These are phyloP conservation scores for Rhizoclosmatium sp. DNA, from an alignment of 192 early-diverging fungal species.

Conservation along the genomic window DNA sequence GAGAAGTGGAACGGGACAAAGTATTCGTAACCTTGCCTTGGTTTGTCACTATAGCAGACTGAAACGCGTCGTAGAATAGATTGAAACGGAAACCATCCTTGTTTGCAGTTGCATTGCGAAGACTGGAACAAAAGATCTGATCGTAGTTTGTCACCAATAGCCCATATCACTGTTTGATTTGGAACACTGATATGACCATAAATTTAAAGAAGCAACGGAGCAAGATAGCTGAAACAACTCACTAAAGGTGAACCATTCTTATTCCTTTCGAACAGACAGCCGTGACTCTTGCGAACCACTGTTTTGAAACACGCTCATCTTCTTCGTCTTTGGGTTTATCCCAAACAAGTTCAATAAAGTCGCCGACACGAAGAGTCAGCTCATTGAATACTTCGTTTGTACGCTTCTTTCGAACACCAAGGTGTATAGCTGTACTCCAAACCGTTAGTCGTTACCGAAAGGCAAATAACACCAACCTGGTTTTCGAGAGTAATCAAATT, in stretches of 20 bases:
- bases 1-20: constrained; percentile 12
- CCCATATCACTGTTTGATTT: neutral
- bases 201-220: too few relatives aligned
- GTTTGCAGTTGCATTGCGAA: constrained; percentile 17
- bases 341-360: constrained; percentile 23
- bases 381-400: neutral
- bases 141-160: neutral
- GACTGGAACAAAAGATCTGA: neutral
- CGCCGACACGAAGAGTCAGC: constrained; percentile 1
- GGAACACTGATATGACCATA: neutral
- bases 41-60: neutral
- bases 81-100: constrained; percentile 21
- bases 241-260: constrained; percentile 19
- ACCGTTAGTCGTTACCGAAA: too few relatives aligned
- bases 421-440: too few relatives aligned
- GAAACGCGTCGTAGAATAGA: neutral
- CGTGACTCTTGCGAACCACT: constrained; percentile 13
- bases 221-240: neutral
- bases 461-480: too few relatives aligned
- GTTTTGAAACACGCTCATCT: neutral
- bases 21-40: neutral
- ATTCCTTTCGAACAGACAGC: constrained; percentile 2
- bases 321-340: neutral
- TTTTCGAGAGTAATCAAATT: neutral
- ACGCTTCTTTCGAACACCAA: neutral